Evolutionary conservation across 805 yeast species (phyloP), one percentile per base, ranked within the genome.

Genomic region (Ogataea thermomethanolica): DNA sequence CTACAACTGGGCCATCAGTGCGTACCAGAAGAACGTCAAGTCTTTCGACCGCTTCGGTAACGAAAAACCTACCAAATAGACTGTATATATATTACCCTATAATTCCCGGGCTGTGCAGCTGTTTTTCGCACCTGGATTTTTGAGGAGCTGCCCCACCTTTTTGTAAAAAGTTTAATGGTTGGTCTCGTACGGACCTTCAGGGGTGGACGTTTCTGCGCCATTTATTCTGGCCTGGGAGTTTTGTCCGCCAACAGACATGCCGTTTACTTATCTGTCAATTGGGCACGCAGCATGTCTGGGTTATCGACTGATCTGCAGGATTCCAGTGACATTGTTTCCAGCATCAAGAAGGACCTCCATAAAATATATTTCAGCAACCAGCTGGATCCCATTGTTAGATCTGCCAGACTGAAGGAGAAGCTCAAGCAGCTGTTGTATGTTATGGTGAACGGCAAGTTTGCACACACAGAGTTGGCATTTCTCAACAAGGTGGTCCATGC

Each of bases 1-100:
- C 2, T 66, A 79, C 54, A 86, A 86, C 56, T 85, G 95, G 93
- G 95, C 95, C 1, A 74, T 84, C 27, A 77, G 75, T 56, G 70
- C 88, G 51, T 71, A 80, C 33, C 95, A 85, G 57, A 69, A 68
- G 34, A 45, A 55, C 26, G 59, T 62, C 28, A 55, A 51, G 41
- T 39, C 38, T 7, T 64, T 52, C 31, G 68, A 64, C 33, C 55
- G 56, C 21, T 52, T 41, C 20, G 69, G 69, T 14, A 55, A 60
- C 38, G 59, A 50, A n/a, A 37, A 61, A 36, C 14, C 28, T 9
- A 29, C 14, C 30, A 27, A 43, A n/a, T 11, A 25, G 35, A n/a
- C 23, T 43, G 39, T 43, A 40, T 24, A 21, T 34, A 33, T 31
- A 35, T 13, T 22, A 5, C 13, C 13, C 3, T 27, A n/a, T 14